Conservation (phyloP, 352 stramenopile species). For the Globisporangium okanoganense region DNA sequence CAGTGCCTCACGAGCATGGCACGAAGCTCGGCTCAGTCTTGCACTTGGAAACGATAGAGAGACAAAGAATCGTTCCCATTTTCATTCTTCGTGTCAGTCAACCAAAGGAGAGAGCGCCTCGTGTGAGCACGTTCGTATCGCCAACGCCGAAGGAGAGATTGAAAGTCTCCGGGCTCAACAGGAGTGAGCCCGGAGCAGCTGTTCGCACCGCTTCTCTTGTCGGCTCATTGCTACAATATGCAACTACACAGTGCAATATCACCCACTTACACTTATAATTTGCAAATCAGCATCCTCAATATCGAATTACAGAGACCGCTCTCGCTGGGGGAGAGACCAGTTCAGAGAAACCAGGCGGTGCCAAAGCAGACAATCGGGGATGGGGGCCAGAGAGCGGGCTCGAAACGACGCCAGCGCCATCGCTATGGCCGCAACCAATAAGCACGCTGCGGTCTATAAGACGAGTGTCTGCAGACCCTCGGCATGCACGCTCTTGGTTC, state of each 20-base stretch:
- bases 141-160: too few species aligned
- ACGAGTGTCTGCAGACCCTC: too few species aligned
- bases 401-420: neutral
- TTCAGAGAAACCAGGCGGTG: slow-evolving; percentile 5
- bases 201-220: neutral
- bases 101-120: too few species aligned
- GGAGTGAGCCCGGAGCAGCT: too few species aligned
- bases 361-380: neutral
- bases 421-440: neutral
- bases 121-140: too few species aligned
- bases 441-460: too few species aligned
- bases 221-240: neutral
- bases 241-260: neutral
- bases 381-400: neutral
- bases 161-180: too few species aligned
- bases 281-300: neutral
- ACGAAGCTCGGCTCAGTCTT: too few species aligned
- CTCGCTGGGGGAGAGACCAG: neutral
- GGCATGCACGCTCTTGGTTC: neutral
- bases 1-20: too few species aligned
- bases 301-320: neutral
- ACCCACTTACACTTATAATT: neutral
- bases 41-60: too few species aligned
- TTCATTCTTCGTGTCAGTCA: too few species aligned
- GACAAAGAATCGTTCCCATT: neutral